Evolutionary conservation across 306 rosid species (phyloP), one percentile per base, ranked within the genome.

Genomic region (Alnus glutinosa): DNA sequence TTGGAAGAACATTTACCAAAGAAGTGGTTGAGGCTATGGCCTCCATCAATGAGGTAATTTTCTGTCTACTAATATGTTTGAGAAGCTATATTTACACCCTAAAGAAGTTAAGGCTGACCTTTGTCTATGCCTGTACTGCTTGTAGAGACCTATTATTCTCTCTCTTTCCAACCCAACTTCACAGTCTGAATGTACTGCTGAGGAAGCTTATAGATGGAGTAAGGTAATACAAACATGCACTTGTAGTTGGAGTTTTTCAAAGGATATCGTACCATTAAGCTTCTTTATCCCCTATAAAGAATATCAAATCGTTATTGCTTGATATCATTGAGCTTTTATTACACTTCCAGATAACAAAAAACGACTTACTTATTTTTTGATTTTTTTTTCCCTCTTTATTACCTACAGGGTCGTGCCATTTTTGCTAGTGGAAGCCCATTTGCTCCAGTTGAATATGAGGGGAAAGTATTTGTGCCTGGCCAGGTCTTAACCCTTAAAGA

Each of bases 341-440:
- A 16, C 72, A 3, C 51, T 42, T 67, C 51, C 12, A 8, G 14
- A 39, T 67, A 11, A 50, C 75, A 18, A 30, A 50, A 1, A 5
- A 30, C 23, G 57, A 50, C 59, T 10, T 47, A 50, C 59, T 10
- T 47, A 13, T 34, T 67, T 47, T 23, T 74, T n/a, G n/a, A 30
- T 71, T 88, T 28, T 23, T 79, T 2, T 68, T n/a, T 64, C 12
- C 23, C 18, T 11, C 50, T 67, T 16, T 48, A 49, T 75, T 85
- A 16, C 67, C 73, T 69, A 34, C 82, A 95, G 97, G 98, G 98
- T 42, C 92, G 91, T 58, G 98, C 90, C 78, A 86, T 92, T 82
- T 92, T 83, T 51, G 94, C 96, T 11, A 95, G 98, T 51, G 98
- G 98, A 37, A 95, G 98, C 77, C 98, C 98, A 59, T 95, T 95